Percentiles rank a stretch among this genome's conserved stretches.
These are phyloP conservation scores for Endotrypanum monterogeii DNA, from an alignment of 208 protist species.

Conservation along the genomic window DNA sequence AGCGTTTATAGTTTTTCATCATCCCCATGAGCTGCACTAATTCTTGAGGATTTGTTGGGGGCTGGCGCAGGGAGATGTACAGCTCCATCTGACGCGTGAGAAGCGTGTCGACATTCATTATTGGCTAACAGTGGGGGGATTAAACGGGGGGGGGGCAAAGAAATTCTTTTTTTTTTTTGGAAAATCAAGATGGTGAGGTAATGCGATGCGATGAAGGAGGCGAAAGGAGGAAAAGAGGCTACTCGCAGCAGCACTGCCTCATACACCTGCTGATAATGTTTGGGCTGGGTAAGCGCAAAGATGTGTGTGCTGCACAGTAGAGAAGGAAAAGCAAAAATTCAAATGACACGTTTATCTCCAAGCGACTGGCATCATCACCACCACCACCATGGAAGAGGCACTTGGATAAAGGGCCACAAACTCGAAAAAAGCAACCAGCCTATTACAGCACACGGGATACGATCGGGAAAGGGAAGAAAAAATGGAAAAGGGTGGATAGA, in stretches of 20 bases:
- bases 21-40: conserved; percentile 61
- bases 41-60: conserved; percentile 60
- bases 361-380: too few relatives aligned
- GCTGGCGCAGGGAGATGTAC: conserved; percentile 74
- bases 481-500: neutral
- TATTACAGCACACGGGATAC: neutral
- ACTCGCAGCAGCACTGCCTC: neutral
- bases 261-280: too few relatives aligned
- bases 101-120: conserved; percentile 71
- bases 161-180: too few relatives aligned
- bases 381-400: neutral
- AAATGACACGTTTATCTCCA: neutral
- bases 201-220: too few relatives aligned
- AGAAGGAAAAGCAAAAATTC: neutral
- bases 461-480: neutral
- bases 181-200: too few relatives aligned
- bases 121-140: neutral
- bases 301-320: neutral
- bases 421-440: neutral
- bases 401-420: neutral
- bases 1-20: conserved; percentile 64
- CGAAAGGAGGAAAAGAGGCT: neutral
- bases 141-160: neutral
- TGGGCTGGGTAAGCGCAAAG: neutral
- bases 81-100: conserved; percentile 91